Percentiles rank a stretch among this genome's conserved stretches.
Evolutionary conservation across 108 stramenopile genomes (phyloP).

Genomic region (Fistulifera pelliculosa): DNA sequence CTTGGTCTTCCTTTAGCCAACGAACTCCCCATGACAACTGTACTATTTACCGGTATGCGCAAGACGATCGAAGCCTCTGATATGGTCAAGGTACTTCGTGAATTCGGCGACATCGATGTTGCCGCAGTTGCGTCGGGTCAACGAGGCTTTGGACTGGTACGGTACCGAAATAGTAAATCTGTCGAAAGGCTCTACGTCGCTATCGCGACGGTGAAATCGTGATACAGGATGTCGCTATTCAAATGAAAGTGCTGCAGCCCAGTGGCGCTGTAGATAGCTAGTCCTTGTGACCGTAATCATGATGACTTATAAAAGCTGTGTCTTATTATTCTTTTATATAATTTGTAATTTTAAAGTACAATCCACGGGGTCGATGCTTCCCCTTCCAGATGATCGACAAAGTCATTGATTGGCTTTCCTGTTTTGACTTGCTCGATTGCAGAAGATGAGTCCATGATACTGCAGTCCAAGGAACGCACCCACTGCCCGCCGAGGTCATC

Average conservation of each 20-base stretch:
- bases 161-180: slow-evolving; percentile 51
- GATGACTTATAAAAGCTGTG: background rate
- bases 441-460: slow-evolving; percentile 11
- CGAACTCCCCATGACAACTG: slow-evolving; percentile 51
- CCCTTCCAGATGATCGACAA: slow-evolving; percentile 34
- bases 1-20: slow-evolving; percentile 58
- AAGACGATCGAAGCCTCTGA: slow-evolving; percentile 47
- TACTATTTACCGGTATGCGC: slow-evolving; percentile 73
- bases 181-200: slow-evolving; percentile 45
- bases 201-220: slow-evolving; percentile 65
- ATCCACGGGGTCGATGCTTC: background rate
- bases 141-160: slow-evolving; percentile 70
- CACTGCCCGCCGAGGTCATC: slow-evolving; percentile 36
- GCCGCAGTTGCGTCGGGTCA: slow-evolving; percentile 62
- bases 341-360: background rate
- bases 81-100: slow-evolving; percentile 42
- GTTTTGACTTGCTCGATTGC: background rate
- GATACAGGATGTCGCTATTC: slow-evolving; percentile 79
- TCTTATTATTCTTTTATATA: background rate
- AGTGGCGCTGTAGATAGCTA: slow-evolving; percentile 14
- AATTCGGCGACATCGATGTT: slow-evolving; percentile 63
- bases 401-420: slow-evolving; percentile 15
- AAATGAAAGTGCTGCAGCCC: slow-evolving; percentile 50
- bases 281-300: background rate
- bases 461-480: slow-evolving; percentile 15